phyloP scores from a whole-genome alignment of 2,329 filamentous ascomycete species.

The Gnomoniopsis sp. region DNA sequence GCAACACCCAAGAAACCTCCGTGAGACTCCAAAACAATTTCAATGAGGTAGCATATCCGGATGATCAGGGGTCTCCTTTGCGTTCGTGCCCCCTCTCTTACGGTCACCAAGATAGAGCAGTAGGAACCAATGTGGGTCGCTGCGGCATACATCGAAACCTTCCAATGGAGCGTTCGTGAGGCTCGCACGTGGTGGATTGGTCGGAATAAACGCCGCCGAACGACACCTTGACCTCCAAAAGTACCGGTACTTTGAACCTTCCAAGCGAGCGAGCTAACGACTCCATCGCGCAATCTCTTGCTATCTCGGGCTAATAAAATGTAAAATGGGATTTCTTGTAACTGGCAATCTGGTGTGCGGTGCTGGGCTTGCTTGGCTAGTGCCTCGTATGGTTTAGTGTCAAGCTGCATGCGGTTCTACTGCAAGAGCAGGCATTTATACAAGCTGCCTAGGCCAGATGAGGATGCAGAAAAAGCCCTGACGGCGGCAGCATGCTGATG shows the following conservation, averaged over 20 bases:
- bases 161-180: slow-evolving; percentile 7
- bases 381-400: neutral
- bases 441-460: too few species aligned
- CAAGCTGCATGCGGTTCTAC: slow-evolving; percentile 10
- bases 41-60: neutral
- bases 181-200: slow-evolving; percentile 1
- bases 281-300: neutral
- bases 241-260: slow-evolving; percentile 9
- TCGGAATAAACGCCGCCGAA: neutral
- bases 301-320: neutral
- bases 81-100: neutral
- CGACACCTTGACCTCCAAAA: neutral
- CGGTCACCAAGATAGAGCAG: neutral
- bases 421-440: neutral
- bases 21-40: neutral
- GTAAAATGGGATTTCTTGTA: neutral
- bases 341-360: slow-evolving; percentile 3
- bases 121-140: neutral
- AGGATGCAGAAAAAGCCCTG: neutral
- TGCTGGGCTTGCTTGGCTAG: neutral
- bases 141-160: neutral
- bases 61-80: neutral
- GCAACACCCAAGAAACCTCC: neutral
- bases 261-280: neutral
- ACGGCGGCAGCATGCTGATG: slow-evolving; percentile 5